Evolutionary conservation across 164 flowering plant genomes (phyloP).

Genomic region (Platanus orientalis): DNA sequence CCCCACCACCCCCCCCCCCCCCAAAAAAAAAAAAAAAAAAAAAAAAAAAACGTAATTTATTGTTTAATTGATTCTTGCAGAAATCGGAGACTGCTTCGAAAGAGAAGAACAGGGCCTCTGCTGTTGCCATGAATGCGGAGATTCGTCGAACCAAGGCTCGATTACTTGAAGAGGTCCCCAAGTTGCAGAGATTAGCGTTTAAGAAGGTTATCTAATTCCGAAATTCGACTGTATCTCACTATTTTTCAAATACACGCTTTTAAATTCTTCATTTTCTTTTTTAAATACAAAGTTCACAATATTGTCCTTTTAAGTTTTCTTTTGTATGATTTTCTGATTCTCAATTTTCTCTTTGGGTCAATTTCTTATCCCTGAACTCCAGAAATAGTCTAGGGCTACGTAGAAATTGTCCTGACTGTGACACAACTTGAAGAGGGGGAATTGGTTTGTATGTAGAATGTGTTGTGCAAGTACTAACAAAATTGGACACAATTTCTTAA

Average conservation of each 20-base stretch:
- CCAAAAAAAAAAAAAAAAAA: no score
- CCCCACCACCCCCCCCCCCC: no score
- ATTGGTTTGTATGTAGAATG: no score
- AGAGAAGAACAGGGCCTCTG: constrained; percentile 78
- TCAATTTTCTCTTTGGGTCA: background rate
- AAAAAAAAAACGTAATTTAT: no score
- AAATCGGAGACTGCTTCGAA: constrained; percentile 67
- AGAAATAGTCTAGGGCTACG: background rate
- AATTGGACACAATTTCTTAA: no score
- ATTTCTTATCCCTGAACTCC: background rate
- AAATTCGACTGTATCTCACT: background rate
- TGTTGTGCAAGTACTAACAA: no score
- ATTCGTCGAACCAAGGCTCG: constrained; percentile 84
- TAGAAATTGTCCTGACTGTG: no score
- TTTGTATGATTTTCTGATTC: background rate
- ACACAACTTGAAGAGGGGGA: no score
- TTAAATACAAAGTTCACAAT: background rate
- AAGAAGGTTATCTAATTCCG: constrained; percentile 50
- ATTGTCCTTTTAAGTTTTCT: background rate
- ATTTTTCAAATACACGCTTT: background rate
- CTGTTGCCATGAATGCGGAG: constrained; percentile 90
- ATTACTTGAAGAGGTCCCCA: constrained; percentile 83
- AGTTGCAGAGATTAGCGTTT: constrained; percentile 75
- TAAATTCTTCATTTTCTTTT: background rate
- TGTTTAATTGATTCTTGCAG: constrained; percentile 22